These are phyloP conservation scores for Sporothrix protearum DNA, from an alignment of 2,329 filamentous ascomycete species.

Conservation along the genomic window DNA sequence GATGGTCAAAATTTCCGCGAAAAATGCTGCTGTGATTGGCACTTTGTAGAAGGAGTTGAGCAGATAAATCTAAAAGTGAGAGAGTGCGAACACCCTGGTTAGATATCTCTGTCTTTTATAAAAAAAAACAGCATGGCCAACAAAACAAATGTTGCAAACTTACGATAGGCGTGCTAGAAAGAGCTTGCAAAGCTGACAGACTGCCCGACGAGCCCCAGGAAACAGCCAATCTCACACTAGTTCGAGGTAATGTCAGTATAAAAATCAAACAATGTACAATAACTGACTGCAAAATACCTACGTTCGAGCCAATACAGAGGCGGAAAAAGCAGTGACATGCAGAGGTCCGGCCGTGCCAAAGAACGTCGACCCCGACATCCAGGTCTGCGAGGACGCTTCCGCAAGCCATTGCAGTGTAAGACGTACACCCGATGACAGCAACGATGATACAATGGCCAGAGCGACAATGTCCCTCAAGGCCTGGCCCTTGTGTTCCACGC, in stretches of 20 bases:
- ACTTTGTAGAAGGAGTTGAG: conserved; percentile 74
- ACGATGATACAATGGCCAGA: conserved; percentile 10
- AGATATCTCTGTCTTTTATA: background rate
- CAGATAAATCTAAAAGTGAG: conserved; percentile 59
- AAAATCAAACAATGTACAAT: background rate
- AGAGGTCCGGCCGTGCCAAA: background rate
- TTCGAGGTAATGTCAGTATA: conserved; percentile 26
- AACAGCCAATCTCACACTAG: conserved; percentile 56
- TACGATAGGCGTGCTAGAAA: conserved; percentile 72
- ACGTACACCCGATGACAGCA: background rate
- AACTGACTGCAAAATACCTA: background rate
- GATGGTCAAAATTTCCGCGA: conserved; percentile 9
- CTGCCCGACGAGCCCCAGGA: conserved; percentile 68
- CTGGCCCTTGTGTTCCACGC: conserved; percentile 17
- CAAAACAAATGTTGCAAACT: conserved; percentile 32
- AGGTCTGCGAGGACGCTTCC: background rate
- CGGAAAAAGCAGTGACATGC: background rate
- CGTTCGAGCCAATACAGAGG: conserved; percentile 18
- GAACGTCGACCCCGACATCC: conserved; percentile 13
- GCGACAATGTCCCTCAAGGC: conserved; percentile 9
- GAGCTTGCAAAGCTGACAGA: conserved; percentile 59
- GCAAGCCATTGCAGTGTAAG: conserved; percentile 5
- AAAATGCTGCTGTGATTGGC: conserved; percentile 10
- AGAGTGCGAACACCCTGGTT: conserved; percentile 18
- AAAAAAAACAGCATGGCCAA: background rate